A percentile compares a stretch with the other conserved stretches of the same genome.
Conservation (phyloP, 2,329 filamentous ascomycete genomes). For the Fusarium haematococcum region DNA sequence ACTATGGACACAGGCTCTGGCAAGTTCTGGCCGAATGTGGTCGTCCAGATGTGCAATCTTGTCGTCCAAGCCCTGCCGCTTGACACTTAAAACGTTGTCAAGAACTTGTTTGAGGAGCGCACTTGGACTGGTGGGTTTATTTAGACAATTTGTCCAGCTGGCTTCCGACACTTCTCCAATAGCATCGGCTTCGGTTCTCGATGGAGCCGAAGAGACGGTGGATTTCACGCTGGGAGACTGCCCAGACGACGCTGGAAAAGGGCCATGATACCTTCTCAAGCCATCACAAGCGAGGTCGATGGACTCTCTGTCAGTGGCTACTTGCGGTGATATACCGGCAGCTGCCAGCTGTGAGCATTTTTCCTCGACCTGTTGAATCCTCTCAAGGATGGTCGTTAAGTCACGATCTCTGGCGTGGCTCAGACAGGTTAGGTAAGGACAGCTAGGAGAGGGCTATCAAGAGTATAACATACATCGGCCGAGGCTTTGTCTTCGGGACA, state of each 20-base stretch:
- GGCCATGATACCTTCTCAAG: not conserved
- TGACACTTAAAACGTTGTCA: not conserved
- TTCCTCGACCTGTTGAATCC: not conserved
- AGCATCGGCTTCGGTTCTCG: not conserved
- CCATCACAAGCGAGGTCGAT: not conserved
- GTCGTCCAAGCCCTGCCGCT: not conserved
- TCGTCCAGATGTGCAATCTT: not conserved
- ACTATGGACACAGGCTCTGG: not conserved
- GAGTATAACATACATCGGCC: not conserved
- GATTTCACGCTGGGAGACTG: not conserved
- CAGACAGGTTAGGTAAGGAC: not conserved
- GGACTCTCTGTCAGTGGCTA: not conserved
- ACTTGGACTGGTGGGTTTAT: not conserved
- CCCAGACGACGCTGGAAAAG: not conserved
- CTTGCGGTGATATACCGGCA: not conserved
- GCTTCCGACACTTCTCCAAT: not conserved
- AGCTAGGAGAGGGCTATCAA: not conserved
- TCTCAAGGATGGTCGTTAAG: not conserved
- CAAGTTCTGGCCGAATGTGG: not conserved
- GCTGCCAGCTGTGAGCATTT: not conserved
- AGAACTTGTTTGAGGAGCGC: constrained; percentile 2
- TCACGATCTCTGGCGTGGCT: not conserved
- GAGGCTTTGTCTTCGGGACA: not conserved
- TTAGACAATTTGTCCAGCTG: not conserved
- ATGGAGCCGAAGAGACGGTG: not conserved